Evolutionary conservation across 2,329 filamentous ascomycete species (phyloP), one percentile per base, ranked within the genome.

Genomic region (Aspergillus pseudoterreus): DNA sequence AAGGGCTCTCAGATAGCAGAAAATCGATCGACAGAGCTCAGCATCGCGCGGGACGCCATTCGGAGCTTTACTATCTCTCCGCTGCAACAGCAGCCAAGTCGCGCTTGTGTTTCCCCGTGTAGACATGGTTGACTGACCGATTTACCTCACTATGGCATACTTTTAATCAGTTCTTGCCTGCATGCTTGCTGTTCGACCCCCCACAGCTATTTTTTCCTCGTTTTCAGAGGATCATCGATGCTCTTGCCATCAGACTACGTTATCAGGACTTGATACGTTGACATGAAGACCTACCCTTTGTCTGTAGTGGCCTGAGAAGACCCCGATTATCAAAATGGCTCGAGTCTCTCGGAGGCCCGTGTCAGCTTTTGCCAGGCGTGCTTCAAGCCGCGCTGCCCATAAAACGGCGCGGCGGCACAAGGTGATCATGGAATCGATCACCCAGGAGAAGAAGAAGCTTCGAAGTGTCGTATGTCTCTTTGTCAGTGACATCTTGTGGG

Each of bases 391-490:
- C 50, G 60, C 61, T 19, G 51, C 63, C 21, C 67, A 65, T 54
- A 63, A 63, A 55, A 70, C 66, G 57, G 58, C 65, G 53, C 70
- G 69, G 51, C 75, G 71, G 52, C 74, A 84, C 67, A 84, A 83
- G 63, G 78, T 84, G 45, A 75, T 85, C 24, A 70, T 84, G 51
- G 80, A 83, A 63, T 76, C 74, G 14, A 71, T 84, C 43, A 78
- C 81, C 3, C 79, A 80, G 55, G 79, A 82, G 63, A 83, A 83
- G 69, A 82, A 80, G 63, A 84, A 81, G 61, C 73, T 84, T 43
- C 74, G 78, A 48, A 78, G 79, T 54, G 70, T 76, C 50, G 76
- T 78, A 70, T 63, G 76, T 70, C 56, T 38, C 39, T 36, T 46
- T 48, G 49, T 47, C 47, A n/a, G 43, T 39, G 42, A 32, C 12